Evolutionary conservation across 257 asterid species (phyloP), one percentile per base, ranked within the genome.

Genomic region (Galeopsis tetrahit): DNA sequence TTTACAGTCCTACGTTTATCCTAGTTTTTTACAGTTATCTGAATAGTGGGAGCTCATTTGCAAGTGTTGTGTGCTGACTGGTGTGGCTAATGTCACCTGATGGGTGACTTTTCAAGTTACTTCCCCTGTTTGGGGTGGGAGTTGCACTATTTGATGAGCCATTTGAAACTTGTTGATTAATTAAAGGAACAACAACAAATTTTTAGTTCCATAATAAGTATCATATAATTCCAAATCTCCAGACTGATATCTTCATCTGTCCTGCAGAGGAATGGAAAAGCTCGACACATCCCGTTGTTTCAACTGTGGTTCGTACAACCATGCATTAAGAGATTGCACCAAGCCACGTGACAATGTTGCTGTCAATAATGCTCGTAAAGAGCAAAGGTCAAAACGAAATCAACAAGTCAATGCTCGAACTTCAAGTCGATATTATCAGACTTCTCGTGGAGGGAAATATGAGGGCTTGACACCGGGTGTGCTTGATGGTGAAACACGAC

Each of bases 241-340:
- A 60, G n/a, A 5, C 46, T 77, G 73, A 79, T 70, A 46, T 68
- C 63, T 72, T 79, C 69, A 74, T 76, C 66, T 78, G 36, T 69
- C 56, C 39, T 59, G 88, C 93, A 92, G 96, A 72, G 83, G 79
- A 60, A 43, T 64, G 73, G 94, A 86, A 63, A 71, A 69, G 42
- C 76, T 80, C 69, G 90, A 84, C 60, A 77, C 84, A 36, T 88
- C 95, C 51, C 97, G 99, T 56, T 95, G 99, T 81, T 95, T 95
- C 81, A 95, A 95, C 78, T 95, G 99, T 85, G 87, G 91, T 75
- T 92, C 98, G 2, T 95, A 92, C 83, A 81, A 83, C 85, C 99
- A 95, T 81, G 81, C 96, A 11, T 72, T 95, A 78, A 95, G 82
- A 82, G 98, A 95, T 43, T 95, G 99, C 84, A 83, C 90, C 66